These are phyloP conservation scores for Pelargonium cotyledonis DNA, from an alignment of 441 rosid species.

Conservation along the genomic window DNA sequence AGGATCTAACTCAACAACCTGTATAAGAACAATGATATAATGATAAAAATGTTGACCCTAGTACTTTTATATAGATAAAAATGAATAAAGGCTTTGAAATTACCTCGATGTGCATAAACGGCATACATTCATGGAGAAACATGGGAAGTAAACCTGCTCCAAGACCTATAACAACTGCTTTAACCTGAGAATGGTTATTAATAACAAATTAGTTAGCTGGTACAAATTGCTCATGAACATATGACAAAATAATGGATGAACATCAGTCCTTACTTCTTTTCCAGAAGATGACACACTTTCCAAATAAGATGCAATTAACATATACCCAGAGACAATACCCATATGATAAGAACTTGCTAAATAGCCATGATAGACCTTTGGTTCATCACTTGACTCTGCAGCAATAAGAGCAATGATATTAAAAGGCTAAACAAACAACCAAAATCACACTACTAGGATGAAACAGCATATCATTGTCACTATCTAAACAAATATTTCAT, in stretches of 20 bases:
- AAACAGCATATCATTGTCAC: neutral
- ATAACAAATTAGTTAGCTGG: neutral
- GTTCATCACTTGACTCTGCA: slow-evolving; percentile 37
- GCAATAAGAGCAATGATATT: slow-evolving; percentile 11
- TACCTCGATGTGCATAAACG: slow-evolving; percentile 65
- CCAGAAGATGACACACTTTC: slow-evolving; percentile 52
- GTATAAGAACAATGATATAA: slow-evolving; percentile 10
- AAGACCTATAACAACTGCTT: slow-evolving; percentile 76
- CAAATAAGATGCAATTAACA: slow-evolving; percentile 62
- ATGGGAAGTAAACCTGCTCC: slow-evolving; percentile 95
- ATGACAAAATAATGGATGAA: slow-evolving; percentile 5
- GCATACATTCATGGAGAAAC: slow-evolving; percentile 73
- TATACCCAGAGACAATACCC: slow-evolving; percentile 78
- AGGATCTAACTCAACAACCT: slow-evolving; percentile 92
- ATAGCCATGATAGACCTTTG: slow-evolving; percentile 66
- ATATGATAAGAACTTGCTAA: slow-evolving; percentile 83
- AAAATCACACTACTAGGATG: neutral
- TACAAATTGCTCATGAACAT: neutral
- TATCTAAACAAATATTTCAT: neutral
- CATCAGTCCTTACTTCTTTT: slow-evolving; percentile 37
- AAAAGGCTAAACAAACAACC: slow-evolving; percentile 6
- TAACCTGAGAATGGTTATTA: slow-evolving; percentile 43
- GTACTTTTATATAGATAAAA: neutral
- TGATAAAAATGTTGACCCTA: slow-evolving; percentile 11
- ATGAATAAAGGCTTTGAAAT: slow-evolving; percentile 11